Evolutionary conservation across 306 rosid species (phyloP).

Genomic region (Coriaria nepalensis): DNA sequence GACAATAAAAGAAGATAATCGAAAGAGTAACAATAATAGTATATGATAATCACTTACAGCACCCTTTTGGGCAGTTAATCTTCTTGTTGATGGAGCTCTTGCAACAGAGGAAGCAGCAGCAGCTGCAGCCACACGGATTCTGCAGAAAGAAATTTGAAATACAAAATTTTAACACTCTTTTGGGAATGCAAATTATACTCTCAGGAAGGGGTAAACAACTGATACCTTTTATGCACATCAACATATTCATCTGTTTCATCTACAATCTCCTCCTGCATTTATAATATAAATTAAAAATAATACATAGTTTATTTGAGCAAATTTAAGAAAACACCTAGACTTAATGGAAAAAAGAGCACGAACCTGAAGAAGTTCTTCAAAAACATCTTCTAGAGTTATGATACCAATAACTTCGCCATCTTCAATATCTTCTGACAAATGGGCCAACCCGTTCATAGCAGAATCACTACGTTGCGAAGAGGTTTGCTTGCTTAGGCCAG

Average conservation of each 20-base stretch:
- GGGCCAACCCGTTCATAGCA: slow-evolving; percentile 22
- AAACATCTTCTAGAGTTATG: slow-evolving; percentile 93
- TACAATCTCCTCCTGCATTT: slow-evolving; percentile 84
- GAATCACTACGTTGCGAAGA: slow-evolving; percentile 26
- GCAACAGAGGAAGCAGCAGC: slow-evolving; percentile 94
- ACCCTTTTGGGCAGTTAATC: slow-evolving; percentile 54
- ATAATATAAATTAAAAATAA: slow-evolving; percentile 7
- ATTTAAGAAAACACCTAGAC: not conserved
- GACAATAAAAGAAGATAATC: too few species aligned
- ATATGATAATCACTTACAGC: slow-evolving; percentile 25
- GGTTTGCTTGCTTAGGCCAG: slow-evolving; percentile 18
- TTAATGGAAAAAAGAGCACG: slow-evolving; percentile 1
- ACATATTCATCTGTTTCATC: slow-evolving; percentile 96
- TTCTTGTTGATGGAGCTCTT: slow-evolving; percentile 68
- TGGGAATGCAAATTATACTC: slow-evolving; percentile 6
- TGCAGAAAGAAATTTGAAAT: slow-evolving; percentile 22
- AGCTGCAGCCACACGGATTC: slow-evolving; percentile 94
- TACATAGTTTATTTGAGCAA: not conserved
- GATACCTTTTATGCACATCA: slow-evolving; percentile 91
- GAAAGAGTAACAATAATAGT: too few species aligned
- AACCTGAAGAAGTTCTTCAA: slow-evolving; percentile 97
- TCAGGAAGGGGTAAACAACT: slow-evolving; percentile 4
- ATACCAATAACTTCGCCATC: slow-evolving; percentile 93
- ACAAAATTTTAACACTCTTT: slow-evolving; percentile 2
- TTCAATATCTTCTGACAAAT: slow-evolving; percentile 48